These are phyloP conservation scores for Ogataea trehalophila DNA, from an alignment of 805 yeast species.

Conservation along the genomic window DNA sequence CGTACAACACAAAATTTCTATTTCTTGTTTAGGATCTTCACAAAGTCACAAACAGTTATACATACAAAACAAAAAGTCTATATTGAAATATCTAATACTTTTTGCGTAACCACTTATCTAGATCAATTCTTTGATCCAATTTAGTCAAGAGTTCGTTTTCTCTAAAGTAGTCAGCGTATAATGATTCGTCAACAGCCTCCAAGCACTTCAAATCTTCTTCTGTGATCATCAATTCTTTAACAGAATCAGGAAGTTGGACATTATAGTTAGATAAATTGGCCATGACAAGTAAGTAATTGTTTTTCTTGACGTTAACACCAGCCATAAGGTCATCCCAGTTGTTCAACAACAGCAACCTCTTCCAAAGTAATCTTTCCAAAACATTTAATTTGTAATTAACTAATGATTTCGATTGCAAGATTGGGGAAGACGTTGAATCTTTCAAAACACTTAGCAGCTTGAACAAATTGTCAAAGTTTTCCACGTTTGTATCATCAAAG, in stretches of 20 bases:
- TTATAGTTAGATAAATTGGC: conserved; percentile 8
- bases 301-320: conserved; percentile 10
- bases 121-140: conserved; percentile 15
- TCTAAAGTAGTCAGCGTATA: conserved; percentile 8
- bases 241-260: conserved; percentile 7
- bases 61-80: too few species aligned
- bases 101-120: conserved; percentile 26
- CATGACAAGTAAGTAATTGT: conserved; percentile 12
- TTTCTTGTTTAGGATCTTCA: too few species aligned
- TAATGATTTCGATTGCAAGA: neutral
- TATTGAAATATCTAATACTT: conserved; percentile 3
- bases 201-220: conserved; percentile 11
- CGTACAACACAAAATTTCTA: too few species aligned
- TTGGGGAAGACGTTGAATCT: conserved; percentile 19
- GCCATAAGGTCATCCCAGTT: conserved; percentile 40
- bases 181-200: conserved; percentile 1
- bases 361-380: conserved; percentile 46
- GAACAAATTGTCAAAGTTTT: conserved; percentile 42
- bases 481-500: conserved; percentile 47
- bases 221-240: conserved; percentile 8
- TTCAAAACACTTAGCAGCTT: conserved; percentile 44
- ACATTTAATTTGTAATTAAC: conserved; percentile 4
- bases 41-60: too few species aligned
- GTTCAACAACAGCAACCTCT: conserved; percentile 50
- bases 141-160: conserved; percentile 12